A percentile compares a stretch with the other conserved stretches of the same genome.
These are phyloP conservation scores for Marchantia paleacea DNA, from an alignment of 225 moss, liverwort and hornwort genomes.

Conservation along the genomic window DNA sequence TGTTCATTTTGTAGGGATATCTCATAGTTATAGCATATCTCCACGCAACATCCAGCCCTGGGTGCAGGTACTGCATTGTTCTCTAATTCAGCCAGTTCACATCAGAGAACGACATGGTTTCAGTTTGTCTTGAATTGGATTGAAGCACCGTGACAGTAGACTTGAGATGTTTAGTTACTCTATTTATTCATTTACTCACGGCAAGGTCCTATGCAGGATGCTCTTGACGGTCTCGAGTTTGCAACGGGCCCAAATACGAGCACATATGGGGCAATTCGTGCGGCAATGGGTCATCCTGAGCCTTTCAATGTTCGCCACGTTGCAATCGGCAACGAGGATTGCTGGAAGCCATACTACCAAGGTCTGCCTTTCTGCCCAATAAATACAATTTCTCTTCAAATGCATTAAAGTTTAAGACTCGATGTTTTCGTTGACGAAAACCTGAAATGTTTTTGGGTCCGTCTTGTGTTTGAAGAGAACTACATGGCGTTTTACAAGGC, in stretches of 20 bases:
- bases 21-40: constrained; percentile 38
- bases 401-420: neutral
- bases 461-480: constrained; percentile 46
- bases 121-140: no score
- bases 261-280: constrained; percentile 77
- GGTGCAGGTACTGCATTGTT: constrained; percentile 31
- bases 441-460: neutral
- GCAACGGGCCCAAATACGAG: constrained; percentile 66
- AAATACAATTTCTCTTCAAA: neutral
- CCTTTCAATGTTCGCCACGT: constrained; percentile 68
- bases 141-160: no score
- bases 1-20: constrained; percentile 40
- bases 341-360: constrained; percentile 73
- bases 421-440: neutral
- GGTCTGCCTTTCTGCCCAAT: constrained; percentile 26
- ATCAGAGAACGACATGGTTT: neutral
- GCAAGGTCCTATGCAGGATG: constrained; percentile 41
- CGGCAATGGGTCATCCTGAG: constrained; percentile 80
- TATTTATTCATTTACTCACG: neutral
- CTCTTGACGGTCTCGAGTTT: constrained; percentile 81
- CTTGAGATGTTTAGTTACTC: no score
- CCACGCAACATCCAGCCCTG: constrained; percentile 42
- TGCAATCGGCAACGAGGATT: constrained; percentile 93
- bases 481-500: constrained; percentile 86
- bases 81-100: neutral